Evolutionary conservation across 148 eudicot species (phyloP), one percentile per base, ranked within the genome.

Genomic region (Cornus controversa): DNA sequence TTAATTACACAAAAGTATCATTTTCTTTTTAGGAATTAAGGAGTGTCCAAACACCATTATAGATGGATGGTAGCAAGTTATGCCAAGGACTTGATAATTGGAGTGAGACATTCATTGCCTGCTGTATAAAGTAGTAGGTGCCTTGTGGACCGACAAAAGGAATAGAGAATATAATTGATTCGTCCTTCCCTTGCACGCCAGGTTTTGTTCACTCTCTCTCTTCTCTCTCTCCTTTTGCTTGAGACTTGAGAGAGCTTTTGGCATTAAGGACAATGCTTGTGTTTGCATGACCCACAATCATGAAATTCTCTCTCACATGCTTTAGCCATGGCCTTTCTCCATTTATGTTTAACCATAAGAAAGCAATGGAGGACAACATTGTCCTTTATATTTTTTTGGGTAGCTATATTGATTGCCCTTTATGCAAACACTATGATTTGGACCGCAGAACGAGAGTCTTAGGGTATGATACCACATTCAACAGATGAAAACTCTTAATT

Each of bases 101-200:
- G 57, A 16, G 57, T 50, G 18, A 50, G 57, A 50, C 4, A 13
- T 13, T 50, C 20, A n/a, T n/a, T n/a, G n/a, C n/a, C n/a, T n/a
- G 57, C 18, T 50, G 57, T 50, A 11, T 13, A 50, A 13, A 5
- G 0, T 50, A n/a, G n/a, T n/a, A n/a, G 57, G 15, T 1, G 18
- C 57, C 14, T 50, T 60, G 64, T 60, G 64, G 8, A 27, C 23
- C 40, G 45, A 26, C 76, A 73, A 75, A 58, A 60, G 69, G 28
- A 29, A 40, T 40, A 66, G 68, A 79, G 78, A 60, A 81, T 74
- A 74, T 28, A 11, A 63, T 57, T 80, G 70, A 77, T 75, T 85
- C 77, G 84, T 78, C 80, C 65, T 85, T 76, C 74, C 23, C 85
- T 85, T 85, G 82, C 82, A 85, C 80, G 77, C 80, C 77, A 85